phyloP scores from a whole-genome alignment of 768 basidiomycete species.

The Baorangia bicolor region DNA sequence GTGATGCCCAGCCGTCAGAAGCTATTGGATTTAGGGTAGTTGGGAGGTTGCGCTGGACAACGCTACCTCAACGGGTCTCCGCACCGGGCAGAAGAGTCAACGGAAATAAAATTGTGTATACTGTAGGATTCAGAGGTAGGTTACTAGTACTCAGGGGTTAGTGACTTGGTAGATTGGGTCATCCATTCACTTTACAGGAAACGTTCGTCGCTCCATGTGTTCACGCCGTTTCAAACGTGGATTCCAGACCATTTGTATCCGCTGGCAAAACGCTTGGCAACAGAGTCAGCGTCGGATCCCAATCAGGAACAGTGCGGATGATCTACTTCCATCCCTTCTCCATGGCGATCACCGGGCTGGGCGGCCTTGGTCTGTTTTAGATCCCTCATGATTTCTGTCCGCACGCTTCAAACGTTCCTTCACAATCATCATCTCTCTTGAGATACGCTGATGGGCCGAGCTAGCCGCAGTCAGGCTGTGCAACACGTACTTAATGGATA shows the following conservation, averaged over 20 bases:
- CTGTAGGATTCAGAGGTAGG: no score
- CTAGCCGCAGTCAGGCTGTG: constrained; percentile 2
- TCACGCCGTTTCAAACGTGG: not conserved
- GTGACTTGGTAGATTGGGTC: not conserved
- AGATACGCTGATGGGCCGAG: not conserved
- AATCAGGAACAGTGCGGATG: not conserved
- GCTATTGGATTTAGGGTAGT: not conserved
- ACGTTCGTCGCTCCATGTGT: not conserved
- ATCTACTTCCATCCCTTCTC: not conserved
- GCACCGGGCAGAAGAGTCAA: not conserved
- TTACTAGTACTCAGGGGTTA: no score
- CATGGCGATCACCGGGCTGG: constrained; percentile 7
- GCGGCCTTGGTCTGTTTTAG: not conserved
- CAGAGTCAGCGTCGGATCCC: not conserved
- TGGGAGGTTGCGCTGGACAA: not conserved
- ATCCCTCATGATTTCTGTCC: not conserved
- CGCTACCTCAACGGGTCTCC: not conserved
- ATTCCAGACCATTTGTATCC: not conserved
- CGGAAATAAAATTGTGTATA: not conserved
- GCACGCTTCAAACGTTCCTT: constrained; percentile 15
- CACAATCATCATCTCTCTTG: not conserved
- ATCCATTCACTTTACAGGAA: not conserved
- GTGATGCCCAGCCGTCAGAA: not conserved
- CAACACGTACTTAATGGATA: not conserved
- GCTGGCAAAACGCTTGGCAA: not conserved